phyloP scores from a whole-genome alignment of 129 eudicot genomes.

The Chrysanthemum lavandulifolium region DNA sequence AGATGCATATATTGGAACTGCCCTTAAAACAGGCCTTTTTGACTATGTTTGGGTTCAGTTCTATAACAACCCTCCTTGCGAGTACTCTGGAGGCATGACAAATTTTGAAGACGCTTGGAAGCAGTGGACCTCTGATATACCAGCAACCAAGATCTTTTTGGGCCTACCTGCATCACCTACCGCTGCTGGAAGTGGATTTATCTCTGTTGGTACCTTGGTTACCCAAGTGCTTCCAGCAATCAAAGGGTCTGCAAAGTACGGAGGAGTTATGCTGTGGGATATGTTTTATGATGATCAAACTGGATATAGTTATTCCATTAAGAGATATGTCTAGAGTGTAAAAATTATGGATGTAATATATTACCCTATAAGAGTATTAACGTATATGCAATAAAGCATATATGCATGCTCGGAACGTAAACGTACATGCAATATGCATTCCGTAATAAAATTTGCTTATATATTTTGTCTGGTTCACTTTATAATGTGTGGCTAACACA shows the following conservation, averaged over 20 bases:
- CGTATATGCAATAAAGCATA: no score
- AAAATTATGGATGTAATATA: slow-evolving; percentile 1
- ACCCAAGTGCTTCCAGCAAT: slow-evolving; percentile 34
- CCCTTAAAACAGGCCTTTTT: slow-evolving; percentile 43
- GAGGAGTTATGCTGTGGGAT: slow-evolving; percentile 42
- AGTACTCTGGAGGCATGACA: slow-evolving; percentile 31
- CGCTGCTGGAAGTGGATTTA: slow-evolving; percentile 45
- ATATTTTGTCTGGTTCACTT: neutral
- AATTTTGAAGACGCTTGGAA: slow-evolving; percentile 41
- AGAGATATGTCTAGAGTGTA: slow-evolving; percentile 24
- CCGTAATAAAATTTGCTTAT: neutral
- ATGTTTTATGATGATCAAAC: slow-evolving; percentile 30
- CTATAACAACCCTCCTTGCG: slow-evolving; percentile 50
- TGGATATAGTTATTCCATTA: slow-evolving; percentile 34
- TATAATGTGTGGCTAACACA: no score
- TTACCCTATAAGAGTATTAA: neutral
- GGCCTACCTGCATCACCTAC: slow-evolving; percentile 45
- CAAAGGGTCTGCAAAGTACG: slow-evolving; percentile 35
- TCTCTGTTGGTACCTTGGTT: slow-evolving; percentile 33
- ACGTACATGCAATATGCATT: no score
- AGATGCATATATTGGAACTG: slow-evolving; percentile 36
- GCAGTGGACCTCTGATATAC: slow-evolving; percentile 37
- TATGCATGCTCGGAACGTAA: no score
- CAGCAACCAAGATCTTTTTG: slow-evolving; percentile 41
- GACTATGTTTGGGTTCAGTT: slow-evolving; percentile 53